Evolutionary conservation across 305 asterid species (phyloP).

Genomic region (Striga hermonthica): DNA sequence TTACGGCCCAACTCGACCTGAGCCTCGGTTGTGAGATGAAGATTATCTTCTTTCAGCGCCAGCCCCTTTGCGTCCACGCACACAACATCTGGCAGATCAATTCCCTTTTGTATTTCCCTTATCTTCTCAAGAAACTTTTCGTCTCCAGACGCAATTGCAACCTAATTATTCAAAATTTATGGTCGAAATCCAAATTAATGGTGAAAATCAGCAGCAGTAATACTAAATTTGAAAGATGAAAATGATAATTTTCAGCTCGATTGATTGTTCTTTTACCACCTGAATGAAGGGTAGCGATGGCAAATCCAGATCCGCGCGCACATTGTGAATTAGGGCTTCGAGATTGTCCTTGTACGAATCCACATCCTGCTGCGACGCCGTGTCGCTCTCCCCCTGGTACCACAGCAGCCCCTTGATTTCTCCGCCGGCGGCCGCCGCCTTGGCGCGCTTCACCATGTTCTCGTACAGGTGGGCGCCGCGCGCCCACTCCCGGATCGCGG

Average conservation of each 20-base stretch:
- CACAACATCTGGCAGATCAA: conserved; percentile 54
- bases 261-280: conserved; percentile 33
- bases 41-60: conserved; percentile 58
- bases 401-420: conserved; percentile 73
- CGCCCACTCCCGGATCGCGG: conserved; percentile 84
- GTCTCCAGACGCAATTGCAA: conserved; percentile 74
- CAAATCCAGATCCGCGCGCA: conserved; percentile 55
- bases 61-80: conserved; percentile 72
- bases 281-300: conserved; percentile 57
- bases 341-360: conserved; percentile 53
- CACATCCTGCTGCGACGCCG: conserved; percentile 50
- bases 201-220: too few species aligned
- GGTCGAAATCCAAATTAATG: too few species aligned
- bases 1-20: conserved; percentile 57
- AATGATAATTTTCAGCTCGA: too few species aligned
- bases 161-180: conserved; percentile 10
- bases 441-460: conserved; percentile 65
- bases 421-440: conserved; percentile 44
- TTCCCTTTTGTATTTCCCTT: conserved; percentile 57
- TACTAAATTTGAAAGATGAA: too few species aligned
- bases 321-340: conserved; percentile 52
- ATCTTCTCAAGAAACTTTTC: conserved; percentile 44
- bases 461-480: conserved; percentile 66
- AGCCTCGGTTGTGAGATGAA: conserved; percentile 70
- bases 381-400: conserved; percentile 96